Evolutionary conservation across 176 grass and related monocot genomes (phyloP), one percentile per base, ranked within the genome.

Genomic region (Zea luxurians): DNA sequence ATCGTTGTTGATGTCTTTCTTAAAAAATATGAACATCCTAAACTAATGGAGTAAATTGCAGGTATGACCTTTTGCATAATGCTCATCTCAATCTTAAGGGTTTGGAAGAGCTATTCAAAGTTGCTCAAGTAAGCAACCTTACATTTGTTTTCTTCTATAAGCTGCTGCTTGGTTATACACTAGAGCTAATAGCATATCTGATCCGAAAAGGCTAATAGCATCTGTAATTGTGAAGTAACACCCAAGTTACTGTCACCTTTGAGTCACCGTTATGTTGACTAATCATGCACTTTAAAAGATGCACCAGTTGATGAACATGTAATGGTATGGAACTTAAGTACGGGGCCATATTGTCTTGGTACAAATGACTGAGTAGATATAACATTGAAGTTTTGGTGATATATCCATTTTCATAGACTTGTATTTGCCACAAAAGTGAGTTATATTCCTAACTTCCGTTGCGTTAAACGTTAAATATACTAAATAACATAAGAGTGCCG

Each of bases 41-140:
- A 82, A 71, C 62, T 84, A 74, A 76, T 83, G 45, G 68, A 70
- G 83, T 85, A 18, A 61, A 75, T 92, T 61, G 16, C 86, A 98
- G 96, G 78, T 98, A 98, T 90, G 96, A 98, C 63, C 89, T 98
- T 37, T 75, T 95, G 74, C 96, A 98, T 82, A 98, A 98, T 83
- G 86, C 85, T 16, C 96, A 98, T 89, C 96, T 98, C 67, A 81
- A 98, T 90, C 90, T 98, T 78, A 88, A 98, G 70, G 92, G 96
- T 84, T 81, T 98, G 72, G 92, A 87, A 85, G 89, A 94, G 78
- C 92, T 98, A 65, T 98, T 94, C 71, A 90, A 89, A 90, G 96
- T 87, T 78, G 85, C 92, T 80, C 96, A 98, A 78, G 96, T 98
- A 90, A 90, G 82, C 43, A 79, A 59, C 8, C 65, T 61, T 61